Evolutionary conservation across 2,329 filamentous ascomycete species (phyloP).

Genomic region (Nigrospora osmanthi): DNA sequence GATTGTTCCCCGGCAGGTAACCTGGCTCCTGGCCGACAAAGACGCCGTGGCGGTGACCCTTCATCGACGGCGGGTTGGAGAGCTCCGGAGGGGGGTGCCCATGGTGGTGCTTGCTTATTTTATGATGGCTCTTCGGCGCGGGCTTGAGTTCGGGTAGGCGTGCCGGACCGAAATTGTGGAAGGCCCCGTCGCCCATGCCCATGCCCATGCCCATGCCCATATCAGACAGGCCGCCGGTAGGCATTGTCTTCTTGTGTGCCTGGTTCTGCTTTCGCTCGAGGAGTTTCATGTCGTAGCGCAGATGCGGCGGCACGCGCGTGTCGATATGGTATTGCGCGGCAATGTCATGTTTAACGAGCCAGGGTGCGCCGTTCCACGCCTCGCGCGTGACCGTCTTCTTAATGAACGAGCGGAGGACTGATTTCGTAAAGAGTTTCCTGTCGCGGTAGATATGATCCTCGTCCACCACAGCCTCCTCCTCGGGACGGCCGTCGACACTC

Average conservation of each 20-base stretch:
- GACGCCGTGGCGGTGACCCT: conserved; percentile 26
- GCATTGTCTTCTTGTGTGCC: conserved; percentile 53
- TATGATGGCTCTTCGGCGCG: conserved; percentile 59
- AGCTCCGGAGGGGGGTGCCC: conserved; percentile 25
- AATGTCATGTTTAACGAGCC: conserved; percentile 84
- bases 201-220: conserved; percentile 12
- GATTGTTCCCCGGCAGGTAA: conserved; percentile 34
- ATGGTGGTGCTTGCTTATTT: conserved; percentile 45
- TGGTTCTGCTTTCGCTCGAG: conserved; percentile 68
- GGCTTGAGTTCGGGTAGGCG: conserved; percentile 69
- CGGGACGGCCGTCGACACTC: conserved; percentile 58
- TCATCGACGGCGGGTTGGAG: conserved; percentile 26
- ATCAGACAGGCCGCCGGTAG: conserved; percentile 15
- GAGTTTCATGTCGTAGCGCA: conserved; percentile 73
- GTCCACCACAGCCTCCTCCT: conserved; percentile 70
- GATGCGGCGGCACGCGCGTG: conserved; percentile 74
- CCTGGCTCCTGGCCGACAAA: conserved; percentile 28
- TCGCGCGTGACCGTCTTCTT: conserved; percentile 91
- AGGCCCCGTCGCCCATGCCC: conserved; percentile 10
- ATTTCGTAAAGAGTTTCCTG: conserved; percentile 88
- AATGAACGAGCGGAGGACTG: conserved; percentile 86
- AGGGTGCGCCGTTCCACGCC: conserved; percentile 91
- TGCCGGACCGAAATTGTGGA: conserved; percentile 35
- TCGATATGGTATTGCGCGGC: conserved; percentile 80
- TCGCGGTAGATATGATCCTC: conserved; percentile 79